Conservation (phyloP, 208 protist species). For the Acanthamoeba rhysodes region DNA sequence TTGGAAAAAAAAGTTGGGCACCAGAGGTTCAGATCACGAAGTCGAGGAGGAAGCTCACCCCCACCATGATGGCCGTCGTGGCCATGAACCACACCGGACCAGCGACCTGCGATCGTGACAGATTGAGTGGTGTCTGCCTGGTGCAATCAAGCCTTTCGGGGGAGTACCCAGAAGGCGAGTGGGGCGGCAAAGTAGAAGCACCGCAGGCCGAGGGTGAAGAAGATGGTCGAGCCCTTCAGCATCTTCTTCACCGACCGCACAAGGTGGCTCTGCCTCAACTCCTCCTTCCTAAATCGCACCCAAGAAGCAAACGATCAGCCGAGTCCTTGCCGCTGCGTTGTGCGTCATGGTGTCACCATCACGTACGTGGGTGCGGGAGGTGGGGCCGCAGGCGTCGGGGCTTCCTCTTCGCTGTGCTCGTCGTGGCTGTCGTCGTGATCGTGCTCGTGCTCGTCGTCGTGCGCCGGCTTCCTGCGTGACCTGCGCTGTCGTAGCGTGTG, state of each 20-base stretch:
- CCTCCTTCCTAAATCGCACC: background rate
- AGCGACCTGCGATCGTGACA: background rate
- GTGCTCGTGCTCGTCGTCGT: background rate
- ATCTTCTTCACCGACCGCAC: conserved; percentile 32
- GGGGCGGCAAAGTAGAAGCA: conserved; percentile 70
- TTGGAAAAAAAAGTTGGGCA: too few species aligned
- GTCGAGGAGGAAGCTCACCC: conserved; percentile 35
- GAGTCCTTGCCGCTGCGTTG: background rate
- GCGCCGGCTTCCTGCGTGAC: too few species aligned
- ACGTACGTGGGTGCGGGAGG: background rate
- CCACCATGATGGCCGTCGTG: conserved; percentile 47
- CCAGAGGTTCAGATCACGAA: conserved; percentile 11
- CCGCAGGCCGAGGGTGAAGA: conserved; percentile 52
- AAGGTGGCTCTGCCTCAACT: conserved; percentile 13
- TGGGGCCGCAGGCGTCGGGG: background rate
- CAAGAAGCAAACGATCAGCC: background rate
- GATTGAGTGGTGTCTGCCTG: background rate
- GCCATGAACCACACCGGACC: conserved; percentile 66
- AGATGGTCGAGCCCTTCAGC: conserved; percentile 1
- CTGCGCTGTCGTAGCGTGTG: background rate
- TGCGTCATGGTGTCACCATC: background rate
- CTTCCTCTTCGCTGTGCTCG: background rate
- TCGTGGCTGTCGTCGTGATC: background rate
- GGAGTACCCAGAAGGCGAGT: conserved; percentile 45
- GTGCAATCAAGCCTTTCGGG: background rate